Evolutionary conservation across 164 flowering plant genomes (phyloP), one percentile per base, ranked within the genome.

Genomic region (Tetrastigma voinierianum): DNA sequence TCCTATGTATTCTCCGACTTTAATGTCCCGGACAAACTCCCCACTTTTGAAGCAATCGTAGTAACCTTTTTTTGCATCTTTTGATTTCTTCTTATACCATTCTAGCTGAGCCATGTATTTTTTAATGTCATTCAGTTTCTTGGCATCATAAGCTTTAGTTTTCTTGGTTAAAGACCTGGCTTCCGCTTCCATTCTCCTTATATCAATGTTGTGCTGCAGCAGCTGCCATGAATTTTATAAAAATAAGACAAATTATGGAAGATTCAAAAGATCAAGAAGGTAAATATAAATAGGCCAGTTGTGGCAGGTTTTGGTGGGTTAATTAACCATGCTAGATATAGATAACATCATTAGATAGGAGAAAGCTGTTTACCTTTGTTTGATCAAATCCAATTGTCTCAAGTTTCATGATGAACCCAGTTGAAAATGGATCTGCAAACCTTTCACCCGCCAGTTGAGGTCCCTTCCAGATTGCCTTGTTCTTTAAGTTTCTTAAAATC

Each of bases 51-150:
- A n/a, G n/a, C 74, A 49, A 62, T 83, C 89, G 23, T 85, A 85
- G 72, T 83, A 85, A 18, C 85, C 87, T 18, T 46, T 59, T 2
- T 49, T 53, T 15, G 48, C 18, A 20, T 16, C 54, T 63, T 66
- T 69, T 14, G 61, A 51, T 1, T 2, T 21, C 72, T 78, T 85
- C 74, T 74, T 85, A 69, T 85, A 80, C 87, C 87, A 81, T 65
- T n/a, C n/a, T 83, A 53, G 0, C 59, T n/a, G 5, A 19, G 82
- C 71, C 86, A 83, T 79, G 10, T 60, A 2, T 52, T 71, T 83
- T n/a, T n/a, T 85, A 12, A 61, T 54, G 1, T 65, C 64, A 51
- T 74, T 77, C 25, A 85, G 66, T 66, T 71, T 76, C 71, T 69
- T 76, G 53, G 46, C 1, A 32, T 77, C 69, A 19, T 59, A 45